phyloP scores from a whole-genome alignment of 306 rosid genomes.

The Cucumis melo region DNA sequence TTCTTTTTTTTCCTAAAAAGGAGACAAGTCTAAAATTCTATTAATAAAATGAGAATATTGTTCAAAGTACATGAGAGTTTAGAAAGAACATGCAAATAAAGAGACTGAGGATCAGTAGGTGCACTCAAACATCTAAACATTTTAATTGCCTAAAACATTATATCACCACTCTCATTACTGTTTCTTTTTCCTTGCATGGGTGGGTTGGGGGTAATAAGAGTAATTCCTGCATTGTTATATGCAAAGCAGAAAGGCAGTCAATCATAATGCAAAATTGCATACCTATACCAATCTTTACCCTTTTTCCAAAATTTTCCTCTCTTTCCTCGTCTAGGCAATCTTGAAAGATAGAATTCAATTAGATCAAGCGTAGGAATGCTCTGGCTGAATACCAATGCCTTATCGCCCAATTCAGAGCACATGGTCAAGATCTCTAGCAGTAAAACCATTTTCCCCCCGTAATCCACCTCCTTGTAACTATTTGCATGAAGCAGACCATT shows the following conservation, averaged over 20 bases:
- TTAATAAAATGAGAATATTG: too few species aligned
- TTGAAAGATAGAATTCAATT: slow-evolving; percentile 77
- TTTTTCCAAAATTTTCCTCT: slow-evolving; percentile 77
- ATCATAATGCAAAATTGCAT: slow-evolving; percentile 17
- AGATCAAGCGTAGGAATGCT: slow-evolving; percentile 94
- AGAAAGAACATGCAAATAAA: too few species aligned
- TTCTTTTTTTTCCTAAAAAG: too few species aligned
- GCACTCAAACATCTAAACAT: not conserved
- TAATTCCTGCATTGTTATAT: too few species aligned
- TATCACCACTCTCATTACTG: not conserved
- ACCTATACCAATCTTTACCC: slow-evolving; percentile 98
- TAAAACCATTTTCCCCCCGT: slow-evolving; percentile 96
- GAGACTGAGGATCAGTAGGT: too few species aligned
- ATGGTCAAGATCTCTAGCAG: slow-evolving; percentile 66
- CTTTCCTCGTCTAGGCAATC: slow-evolving; percentile 48
- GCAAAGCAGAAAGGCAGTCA: not conserved
- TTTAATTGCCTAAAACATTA: not conserved
- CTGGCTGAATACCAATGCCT: slow-evolving; percentile 94
- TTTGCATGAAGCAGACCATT: slow-evolving; percentile 65
- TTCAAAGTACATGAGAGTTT: too few species aligned
- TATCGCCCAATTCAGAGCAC: slow-evolving; percentile 80
- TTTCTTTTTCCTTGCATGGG: not conserved
- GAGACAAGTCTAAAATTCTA: too few species aligned
- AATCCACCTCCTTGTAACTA: slow-evolving; percentile 60
- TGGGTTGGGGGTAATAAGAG: too few species aligned